Percentiles rank a stretch among this genome's conserved stretches.
These are phyloP conservation scores for Pleurostoma richardsiae DNA, from an alignment of 2,329 filamentous ascomycete species.

Conservation along the genomic window DNA sequence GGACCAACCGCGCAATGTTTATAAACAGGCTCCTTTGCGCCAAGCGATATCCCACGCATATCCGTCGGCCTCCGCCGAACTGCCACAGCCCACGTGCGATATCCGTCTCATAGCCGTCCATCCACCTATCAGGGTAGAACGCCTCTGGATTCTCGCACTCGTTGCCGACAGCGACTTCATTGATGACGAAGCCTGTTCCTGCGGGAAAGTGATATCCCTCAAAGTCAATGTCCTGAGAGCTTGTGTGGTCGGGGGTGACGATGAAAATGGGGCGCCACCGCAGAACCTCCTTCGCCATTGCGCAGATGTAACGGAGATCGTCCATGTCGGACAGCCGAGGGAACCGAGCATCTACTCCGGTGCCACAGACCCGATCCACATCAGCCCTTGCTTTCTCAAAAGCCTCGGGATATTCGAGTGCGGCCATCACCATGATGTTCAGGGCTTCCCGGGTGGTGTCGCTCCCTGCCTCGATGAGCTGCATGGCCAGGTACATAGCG, in stretches of 20 bases:
- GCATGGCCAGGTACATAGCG: slow-evolving; percentile 18
- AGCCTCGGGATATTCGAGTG: slow-evolving; percentile 22
- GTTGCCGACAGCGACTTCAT: slow-evolving; percentile 27
- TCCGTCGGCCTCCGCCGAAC: slow-evolving; percentile 16
- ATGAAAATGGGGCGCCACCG: slow-evolving; percentile 37
- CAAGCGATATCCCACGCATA: slow-evolving; percentile 16
- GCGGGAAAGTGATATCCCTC: slow-evolving; percentile 36
- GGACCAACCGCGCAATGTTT: slow-evolving; percentile 14
- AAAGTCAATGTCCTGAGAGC: slow-evolving; percentile 37
- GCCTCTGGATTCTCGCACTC: slow-evolving; percentile 21
- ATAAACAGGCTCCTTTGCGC: slow-evolving; percentile 18
- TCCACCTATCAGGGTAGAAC: slow-evolving; percentile 28
- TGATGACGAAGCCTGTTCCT: slow-evolving; percentile 35
- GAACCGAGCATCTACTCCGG: slow-evolving; percentile 7
- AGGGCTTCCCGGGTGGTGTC: slow-evolving; percentile 5
- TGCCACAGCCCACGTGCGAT: slow-evolving; percentile 17
- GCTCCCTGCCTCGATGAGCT: neutral
- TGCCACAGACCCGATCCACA: slow-evolving; percentile 35
- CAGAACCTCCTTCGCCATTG: slow-evolving; percentile 38
- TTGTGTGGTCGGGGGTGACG: slow-evolving; percentile 26
- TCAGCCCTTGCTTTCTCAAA: slow-evolving; percentile 30
- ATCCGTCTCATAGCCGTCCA: slow-evolving; percentile 18
- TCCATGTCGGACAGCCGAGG: slow-evolving; percentile 27
- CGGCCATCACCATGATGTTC: slow-evolving; percentile 22
- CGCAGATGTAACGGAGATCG: slow-evolving; percentile 32